Base-by-base conservation (phyloP, 2,329 filamentous ascomycete species). In the Plectosphaerella sp. region DNA sequence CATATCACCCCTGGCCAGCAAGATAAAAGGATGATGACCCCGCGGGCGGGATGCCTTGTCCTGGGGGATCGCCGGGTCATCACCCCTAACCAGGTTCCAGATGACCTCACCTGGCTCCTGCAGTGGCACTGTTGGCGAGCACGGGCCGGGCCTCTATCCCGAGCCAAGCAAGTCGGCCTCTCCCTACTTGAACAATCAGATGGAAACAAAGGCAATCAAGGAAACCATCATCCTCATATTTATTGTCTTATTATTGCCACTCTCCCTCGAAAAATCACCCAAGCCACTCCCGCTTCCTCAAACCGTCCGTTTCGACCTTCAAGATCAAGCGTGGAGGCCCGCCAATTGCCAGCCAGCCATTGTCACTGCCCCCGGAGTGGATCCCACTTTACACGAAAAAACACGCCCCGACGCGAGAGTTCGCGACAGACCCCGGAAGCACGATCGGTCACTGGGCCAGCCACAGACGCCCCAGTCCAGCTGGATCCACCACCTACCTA, bases 361-460 rank as follows among this genome's bases (percentile, higher is more conserved):
- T 50, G 48, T 52, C 41, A 55, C 48, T 55, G 36, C 18, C 24
- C 22, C 46, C 45, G 10, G 22, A 45, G 41, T 43, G 41, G 41
- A 12, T 43, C 41, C 41, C 41, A 43, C 41, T 43, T 43, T 18
- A 43, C 54, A 50, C 54, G 54, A 56, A 56, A 56, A 56, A 54
- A 54, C 52, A 50, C 54, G 52, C 28, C 45, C 22, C 16, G 47
- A 56, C 52, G 54, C 54, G 54, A 35, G 22, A 35, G 22, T 42
- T 12, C 16, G 28, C 48, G 36, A 22, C 15, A n/a, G 33, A 16
- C 36, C 41, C 37, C 46, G 28, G 25, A 37, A 18, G 42, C 39
- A 24, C 22, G 28, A 12, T 9, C 28, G 28, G 28, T 33, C 28
- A 33, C 28, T 33, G 28, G 28, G 28, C 4, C 28, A 33, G 28